Evolutionary conservation across 192 early-diverging fungal species (phyloP).

Genomic region (Mycoemilia scoparia): DNA sequence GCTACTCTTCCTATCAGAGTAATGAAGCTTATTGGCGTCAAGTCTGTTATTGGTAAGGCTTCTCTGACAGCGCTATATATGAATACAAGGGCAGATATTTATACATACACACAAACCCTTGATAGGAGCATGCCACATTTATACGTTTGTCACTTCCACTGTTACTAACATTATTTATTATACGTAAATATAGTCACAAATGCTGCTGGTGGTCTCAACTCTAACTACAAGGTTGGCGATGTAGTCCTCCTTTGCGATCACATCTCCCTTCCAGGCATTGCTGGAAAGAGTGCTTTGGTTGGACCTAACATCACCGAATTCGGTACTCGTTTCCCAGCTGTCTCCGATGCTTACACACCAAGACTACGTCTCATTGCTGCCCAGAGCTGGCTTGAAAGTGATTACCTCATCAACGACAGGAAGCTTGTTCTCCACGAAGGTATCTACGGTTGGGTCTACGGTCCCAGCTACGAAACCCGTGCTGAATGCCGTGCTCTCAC

Average conservation of each 20-base stretch:
- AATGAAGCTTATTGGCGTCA: slow-evolving; percentile 64
- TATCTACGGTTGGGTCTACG: slow-evolving; percentile 65
- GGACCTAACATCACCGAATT: slow-evolving; percentile 69
- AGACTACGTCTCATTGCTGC: slow-evolving; percentile 45
- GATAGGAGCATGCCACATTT: too few relatives aligned
- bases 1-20: slow-evolving; percentile 76
- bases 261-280: slow-evolving; percentile 55
- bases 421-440: slow-evolving; percentile 51
- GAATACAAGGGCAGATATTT: too few relatives aligned
- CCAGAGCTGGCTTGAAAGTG: slow-evolving; percentile 14
- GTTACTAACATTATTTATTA: too few relatives aligned
- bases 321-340: slow-evolving; percentile 77
- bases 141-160: too few relatives aligned
- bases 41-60: too few relatives aligned
- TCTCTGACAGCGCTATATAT: too few relatives aligned
- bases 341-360: slow-evolving; percentile 71
- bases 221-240: slow-evolving; percentile 62
- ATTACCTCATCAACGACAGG: slow-evolving; percentile 17
- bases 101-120: too few relatives aligned
- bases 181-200: slow-evolving; percentile 87
- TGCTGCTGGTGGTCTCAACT: slow-evolving; percentile 74
- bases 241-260: slow-evolving; percentile 68
- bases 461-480: slow-evolving; percentile 76
- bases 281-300: slow-evolving; percentile 61
- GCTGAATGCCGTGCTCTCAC: slow-evolving; percentile 65